phyloP scores from a whole-genome alignment of 495 filamentous ascomycete genomes.

The Xylaria bambusicola region DNA sequence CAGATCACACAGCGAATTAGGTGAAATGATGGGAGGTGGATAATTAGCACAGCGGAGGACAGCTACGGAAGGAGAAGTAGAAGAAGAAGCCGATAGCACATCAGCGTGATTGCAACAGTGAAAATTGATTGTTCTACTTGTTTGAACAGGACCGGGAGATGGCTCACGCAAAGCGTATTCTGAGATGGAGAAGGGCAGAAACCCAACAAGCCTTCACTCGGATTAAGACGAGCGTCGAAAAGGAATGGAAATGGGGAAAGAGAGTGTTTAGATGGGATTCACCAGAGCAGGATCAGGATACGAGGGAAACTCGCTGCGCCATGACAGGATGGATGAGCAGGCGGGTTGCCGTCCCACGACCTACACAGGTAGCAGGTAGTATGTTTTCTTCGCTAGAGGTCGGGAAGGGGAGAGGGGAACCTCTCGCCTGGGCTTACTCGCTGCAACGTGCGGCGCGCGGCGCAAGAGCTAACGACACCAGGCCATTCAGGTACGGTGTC shows the following conservation, averaged over 20 bases:
- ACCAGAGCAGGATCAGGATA: conserved; percentile 1
- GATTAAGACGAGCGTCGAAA: too few species aligned
- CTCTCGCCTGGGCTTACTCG: not conserved
- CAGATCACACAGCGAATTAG: not conserved
- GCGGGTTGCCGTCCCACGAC: conserved; percentile 3
- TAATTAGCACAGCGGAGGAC: not conserved
- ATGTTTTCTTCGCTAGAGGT: conserved; percentile 1
- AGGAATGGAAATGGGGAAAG: not conserved
- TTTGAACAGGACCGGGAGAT: too few species aligned
- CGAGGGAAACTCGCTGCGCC: not conserved
- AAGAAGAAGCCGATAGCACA: not conserved
- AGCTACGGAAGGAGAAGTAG: not conserved
- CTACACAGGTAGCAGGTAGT: not conserved
- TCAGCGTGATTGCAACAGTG: not conserved
- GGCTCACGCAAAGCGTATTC: too few species aligned
- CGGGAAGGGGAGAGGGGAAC: not conserved
- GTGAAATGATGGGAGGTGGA: not conserved
- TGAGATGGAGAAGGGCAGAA: too few species aligned
- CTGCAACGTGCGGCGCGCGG: conserved; percentile 4
- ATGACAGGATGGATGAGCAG: not conserved
- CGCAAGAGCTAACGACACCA: conserved; percentile 1
- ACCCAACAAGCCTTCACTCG: too few species aligned
- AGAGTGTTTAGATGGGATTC: not conserved
- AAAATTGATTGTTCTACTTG: not conserved
- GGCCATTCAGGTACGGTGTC: not conserved